Evolutionary conservation across 192 early-diverging fungal species (phyloP), one percentile per base, ranked within the genome.

Genomic region (Linnemannia elongata): DNA sequence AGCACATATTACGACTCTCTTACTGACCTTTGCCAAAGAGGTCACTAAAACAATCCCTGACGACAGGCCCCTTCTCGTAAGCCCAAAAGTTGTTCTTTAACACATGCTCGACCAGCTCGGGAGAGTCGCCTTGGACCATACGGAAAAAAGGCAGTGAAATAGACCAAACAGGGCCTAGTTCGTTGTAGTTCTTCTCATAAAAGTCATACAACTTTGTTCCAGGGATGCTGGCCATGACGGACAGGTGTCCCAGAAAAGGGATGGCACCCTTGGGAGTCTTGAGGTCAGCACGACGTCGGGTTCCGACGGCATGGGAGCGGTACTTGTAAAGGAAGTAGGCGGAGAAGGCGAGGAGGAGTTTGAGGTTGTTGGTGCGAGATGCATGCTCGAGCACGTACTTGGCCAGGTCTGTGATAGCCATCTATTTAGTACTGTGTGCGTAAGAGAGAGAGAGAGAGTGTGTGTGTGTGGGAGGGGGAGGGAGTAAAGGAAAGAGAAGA

Each of bases 31-130:
- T 36, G 36, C 82, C 82, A 84, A 79, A 70, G n/a, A 84, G 63
- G 57, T 75, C 82, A 0, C 66, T 52, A 60, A 84, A 3, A 20
- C 24, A 30, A 18, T 75, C 49, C 24, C 1, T 69, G 17, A 79
- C 20, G 2, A 57, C 41, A 6, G 39, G 60, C 6, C 77, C 73
- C 68, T 84, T 84, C 38, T 79, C 77, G 27, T 84, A 84, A 18
- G 18, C 55, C 77, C 82, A 84, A 70, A 84, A 84, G 73, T 84
- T 84, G 72, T 72, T 69, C 44, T 84, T 84, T 33, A 77, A 55
- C 9, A 77, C 76, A 68, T 83, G 76, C 49, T 83, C 81, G 12
- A 83, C 24, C 36, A 49, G 35, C 44, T 77, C 81, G 3, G 81
- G 81, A 12, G 55, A 38, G 17, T 83, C 76, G 22, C 68, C 55